A percentile compares a stretch with the other conserved stretches of the same genome.
Conservation (phyloP, 352 stramenopile genomes). For the Globisporangium okanoganense region DNA sequence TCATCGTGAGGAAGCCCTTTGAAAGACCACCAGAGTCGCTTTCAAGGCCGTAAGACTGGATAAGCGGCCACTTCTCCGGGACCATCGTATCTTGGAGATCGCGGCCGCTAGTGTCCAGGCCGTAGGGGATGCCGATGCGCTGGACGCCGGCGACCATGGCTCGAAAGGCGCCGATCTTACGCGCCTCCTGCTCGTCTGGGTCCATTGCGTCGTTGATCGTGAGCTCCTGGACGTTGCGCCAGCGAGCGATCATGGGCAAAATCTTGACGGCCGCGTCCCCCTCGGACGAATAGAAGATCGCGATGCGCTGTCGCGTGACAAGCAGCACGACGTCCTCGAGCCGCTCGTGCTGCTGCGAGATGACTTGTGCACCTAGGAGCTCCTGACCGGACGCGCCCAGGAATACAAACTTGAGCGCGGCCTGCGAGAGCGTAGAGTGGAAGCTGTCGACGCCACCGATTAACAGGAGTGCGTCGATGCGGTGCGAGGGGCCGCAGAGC, state of each 20-base stretch:
- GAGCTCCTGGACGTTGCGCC: slow-evolving; percentile 62
- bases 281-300: slow-evolving; percentile 67
- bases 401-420: slow-evolving; percentile 74
- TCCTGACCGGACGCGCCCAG: slow-evolving; percentile 66
- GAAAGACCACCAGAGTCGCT: slow-evolving; percentile 12
- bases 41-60: slow-evolving; percentile 69
- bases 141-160: slow-evolving; percentile 46
- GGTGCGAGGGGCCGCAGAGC: slow-evolving; percentile 28
- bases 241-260: slow-evolving; percentile 64
- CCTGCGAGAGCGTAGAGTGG: slow-evolving; percentile 56
- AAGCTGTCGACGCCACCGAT: slow-evolving; percentile 70
- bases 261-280: slow-evolving; percentile 57
- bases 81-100: slow-evolving; percentile 54
- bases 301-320: slow-evolving; percentile 30
- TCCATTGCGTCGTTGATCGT: slow-evolving; percentile 65
- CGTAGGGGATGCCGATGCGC: slow-evolving; percentile 58
- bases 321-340: slow-evolving; percentile 73
- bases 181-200: slow-evolving; percentile 56
- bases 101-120: slow-evolving; percentile 19
- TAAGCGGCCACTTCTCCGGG: slow-evolving; percentile 68
- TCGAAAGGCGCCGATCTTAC: slow-evolving; percentile 67
- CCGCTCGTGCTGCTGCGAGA: slow-evolving; percentile 55
- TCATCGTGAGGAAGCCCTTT: slow-evolving; percentile 78
- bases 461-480: slow-evolving; percentile 54
- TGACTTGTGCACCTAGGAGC: slow-evolving; percentile 68